Conservation (phyloP, 805 yeast species). For the Nakazawaea populi region DNA sequence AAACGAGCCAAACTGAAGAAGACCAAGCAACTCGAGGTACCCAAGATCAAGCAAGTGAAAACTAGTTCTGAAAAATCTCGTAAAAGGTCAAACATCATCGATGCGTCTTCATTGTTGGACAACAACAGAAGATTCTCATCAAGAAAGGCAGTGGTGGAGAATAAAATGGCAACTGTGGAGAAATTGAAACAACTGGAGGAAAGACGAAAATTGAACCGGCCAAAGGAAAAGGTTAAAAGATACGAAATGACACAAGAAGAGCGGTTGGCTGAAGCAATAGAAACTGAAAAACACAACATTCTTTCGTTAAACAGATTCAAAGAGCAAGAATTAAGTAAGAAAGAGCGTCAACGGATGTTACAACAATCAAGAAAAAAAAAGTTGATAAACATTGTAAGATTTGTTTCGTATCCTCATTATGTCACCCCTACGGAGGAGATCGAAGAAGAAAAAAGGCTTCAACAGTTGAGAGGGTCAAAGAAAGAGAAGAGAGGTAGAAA, state of each 20-base stretch:
- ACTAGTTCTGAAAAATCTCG: conserved; percentile 14
- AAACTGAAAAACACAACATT: conserved; percentile 75
- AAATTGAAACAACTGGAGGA: conserved; percentile 65
- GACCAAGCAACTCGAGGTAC: conserved; percentile 22
- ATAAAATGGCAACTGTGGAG: conserved; percentile 70
- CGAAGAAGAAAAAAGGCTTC: conserved; percentile 39
- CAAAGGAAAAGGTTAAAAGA: conserved; percentile 24
- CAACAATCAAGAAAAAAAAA: conserved; percentile 60
- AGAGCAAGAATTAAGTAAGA: conserved; percentile 80
- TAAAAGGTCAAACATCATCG: neutral
- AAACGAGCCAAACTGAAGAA: conserved; percentile 23
- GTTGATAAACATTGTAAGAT: conserved; percentile 54
- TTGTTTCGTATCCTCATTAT: conserved; percentile 37
- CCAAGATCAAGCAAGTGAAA: conserved; percentile 26
- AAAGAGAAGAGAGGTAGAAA: conserved; percentile 34
- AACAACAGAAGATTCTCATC: conserved; percentile 65
- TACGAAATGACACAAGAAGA: conserved; percentile 63
- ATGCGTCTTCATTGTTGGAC: conserved; percentile 46
- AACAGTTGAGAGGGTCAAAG: conserved; percentile 19
- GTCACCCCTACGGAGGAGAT: conserved; percentile 64
- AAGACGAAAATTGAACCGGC: conserved; percentile 30
- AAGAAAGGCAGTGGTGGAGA: conserved; percentile 71
- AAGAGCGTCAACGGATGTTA: conserved; percentile 68
- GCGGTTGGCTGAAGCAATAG: conserved; percentile 73
- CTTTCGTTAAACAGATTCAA: conserved; percentile 69